These are phyloP conservation scores for Clarireedia paspali DNA, from an alignment of 2,329 filamentous ascomycete genomes.

Conservation along the genomic window DNA sequence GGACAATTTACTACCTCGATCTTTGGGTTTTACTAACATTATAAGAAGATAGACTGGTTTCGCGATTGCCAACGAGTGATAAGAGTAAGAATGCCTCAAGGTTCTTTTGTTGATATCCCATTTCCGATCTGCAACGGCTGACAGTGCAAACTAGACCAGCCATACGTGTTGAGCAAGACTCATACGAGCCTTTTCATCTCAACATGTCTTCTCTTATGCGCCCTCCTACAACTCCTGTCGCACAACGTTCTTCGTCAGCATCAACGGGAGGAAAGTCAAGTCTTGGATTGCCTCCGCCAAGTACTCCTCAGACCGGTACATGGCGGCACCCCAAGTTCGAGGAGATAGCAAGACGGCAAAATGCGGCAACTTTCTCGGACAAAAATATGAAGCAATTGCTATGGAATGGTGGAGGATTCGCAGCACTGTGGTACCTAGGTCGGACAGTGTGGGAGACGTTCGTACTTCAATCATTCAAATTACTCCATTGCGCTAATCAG, in stretches of 20 bases:
- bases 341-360: slow-evolving; percentile 77
- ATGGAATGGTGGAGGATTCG: slow-evolving; percentile 55
- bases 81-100: neutral
- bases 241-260: neutral
- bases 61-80: neutral
- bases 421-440: slow-evolving; percentile 40
- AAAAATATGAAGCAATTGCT: slow-evolving; percentile 64
- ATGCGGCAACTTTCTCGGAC: slow-evolving; percentile 70
- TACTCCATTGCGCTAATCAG: slow-evolving; percentile 7
- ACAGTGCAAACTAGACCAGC: neutral
- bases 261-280: neutral
- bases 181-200: neutral
- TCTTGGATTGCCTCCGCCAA: neutral
- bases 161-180: neutral
- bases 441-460: slow-evolving; percentile 26
- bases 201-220: slow-evolving; percentile 22
- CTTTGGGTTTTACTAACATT: slow-evolving; percentile 22
- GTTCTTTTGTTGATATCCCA: neutral
- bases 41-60: neutral
- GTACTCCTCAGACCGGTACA: slow-evolving; percentile 48
- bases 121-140: neutral
- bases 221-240: slow-evolving; percentile 21
- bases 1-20: slow-evolving; percentile 1
- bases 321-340: slow-evolving; percentile 87
- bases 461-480: slow-evolving; percentile 1